These are phyloP conservation scores for Fagus sylvatica DNA, from an alignment of 306 rosid species.

Conservation along the genomic window DNA sequence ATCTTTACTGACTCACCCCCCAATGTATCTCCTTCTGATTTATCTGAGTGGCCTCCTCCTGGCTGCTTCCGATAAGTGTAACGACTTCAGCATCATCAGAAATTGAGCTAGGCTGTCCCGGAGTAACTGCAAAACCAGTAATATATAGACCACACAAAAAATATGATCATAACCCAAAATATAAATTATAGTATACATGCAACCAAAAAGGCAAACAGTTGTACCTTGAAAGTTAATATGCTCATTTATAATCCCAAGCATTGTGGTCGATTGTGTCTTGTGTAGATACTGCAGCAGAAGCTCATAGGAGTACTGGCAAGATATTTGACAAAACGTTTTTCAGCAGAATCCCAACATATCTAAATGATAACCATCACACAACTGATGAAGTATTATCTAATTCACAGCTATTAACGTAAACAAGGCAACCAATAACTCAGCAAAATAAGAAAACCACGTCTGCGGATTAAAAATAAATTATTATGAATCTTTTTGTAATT, in stretches of 20 bases:
- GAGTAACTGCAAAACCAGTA: conserved; percentile 53
- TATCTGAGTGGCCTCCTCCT: conserved; percentile 76
- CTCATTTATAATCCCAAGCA: conserved; percentile 91
- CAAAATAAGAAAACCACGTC: neutral
- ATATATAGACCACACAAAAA: neutral
- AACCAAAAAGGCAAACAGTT: conserved; percentile 22
- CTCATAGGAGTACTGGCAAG: conserved; percentile 82
- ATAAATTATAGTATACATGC: neutral
- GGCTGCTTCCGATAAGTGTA: conserved; percentile 81
- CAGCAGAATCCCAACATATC: conserved; percentile 13
- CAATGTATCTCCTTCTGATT: conserved; percentile 89
- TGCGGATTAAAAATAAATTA: neutral
- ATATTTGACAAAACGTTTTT: conserved; percentile 24
- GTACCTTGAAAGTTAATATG: conserved; percentile 92
- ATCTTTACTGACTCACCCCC: conserved; percentile 72
- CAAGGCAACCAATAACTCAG: neutral
- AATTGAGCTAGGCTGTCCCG: conserved; percentile 83
- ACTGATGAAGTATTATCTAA: neutral
- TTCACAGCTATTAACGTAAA: neutral
- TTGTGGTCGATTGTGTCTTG: conserved; percentile 69
- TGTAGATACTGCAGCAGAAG: conserved; percentile 90
- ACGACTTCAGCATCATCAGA: conserved; percentile 88
- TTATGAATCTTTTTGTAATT: neutral
- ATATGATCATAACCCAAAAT: neutral
- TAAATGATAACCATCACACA: neutral